phyloP scores from a whole-genome alignment of 1,284 basidiomycete genomes.

The Pseudozyma sp. region DNA sequence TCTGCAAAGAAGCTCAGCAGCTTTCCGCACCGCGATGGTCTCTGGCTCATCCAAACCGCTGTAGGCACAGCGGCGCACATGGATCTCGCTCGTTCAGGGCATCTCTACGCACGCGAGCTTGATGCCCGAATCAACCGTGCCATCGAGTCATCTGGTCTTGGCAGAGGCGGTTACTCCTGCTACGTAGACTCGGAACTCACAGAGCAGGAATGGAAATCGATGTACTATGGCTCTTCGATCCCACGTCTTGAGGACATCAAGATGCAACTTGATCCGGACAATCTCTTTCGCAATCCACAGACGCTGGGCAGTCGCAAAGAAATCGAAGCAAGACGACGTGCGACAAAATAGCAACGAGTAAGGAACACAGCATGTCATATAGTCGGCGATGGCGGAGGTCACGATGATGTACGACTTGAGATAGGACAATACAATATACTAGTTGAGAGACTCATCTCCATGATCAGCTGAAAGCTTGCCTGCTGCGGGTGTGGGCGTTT shows the following conservation, averaged over 20 bases:
- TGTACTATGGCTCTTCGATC: constrained; percentile 54
- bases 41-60: constrained; percentile 61
- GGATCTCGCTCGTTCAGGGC: constrained; percentile 31
- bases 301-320: constrained; percentile 35
- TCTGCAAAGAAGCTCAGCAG: constrained; percentile 34
- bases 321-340: constrained; percentile 22
- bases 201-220: constrained; percentile 43
- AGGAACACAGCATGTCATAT: too few relatives aligned
- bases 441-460: too few relatives aligned
- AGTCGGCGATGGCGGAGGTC: too few relatives aligned
- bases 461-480: too few relatives aligned
- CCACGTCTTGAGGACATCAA: constrained; percentile 49
- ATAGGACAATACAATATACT: too few relatives aligned
- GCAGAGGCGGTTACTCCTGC: constrained; percentile 49
- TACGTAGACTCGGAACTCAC: constrained; percentile 56
- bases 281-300: constrained; percentile 56
- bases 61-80: constrained; percentile 36
- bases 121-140: constrained; percentile 36
- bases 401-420: too few relatives aligned
- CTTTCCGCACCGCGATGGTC: constrained; percentile 54
- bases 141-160: constrained; percentile 27
- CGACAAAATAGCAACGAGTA: background rate
- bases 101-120: constrained; percentile 28
- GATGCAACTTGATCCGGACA: constrained; percentile 49
- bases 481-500: too few relatives aligned